Evolutionary conservation across 176 grass and related monocot species (phyloP), one percentile per base, ranked within the genome.

Genomic region (Cenchrus purpureus): DNA sequence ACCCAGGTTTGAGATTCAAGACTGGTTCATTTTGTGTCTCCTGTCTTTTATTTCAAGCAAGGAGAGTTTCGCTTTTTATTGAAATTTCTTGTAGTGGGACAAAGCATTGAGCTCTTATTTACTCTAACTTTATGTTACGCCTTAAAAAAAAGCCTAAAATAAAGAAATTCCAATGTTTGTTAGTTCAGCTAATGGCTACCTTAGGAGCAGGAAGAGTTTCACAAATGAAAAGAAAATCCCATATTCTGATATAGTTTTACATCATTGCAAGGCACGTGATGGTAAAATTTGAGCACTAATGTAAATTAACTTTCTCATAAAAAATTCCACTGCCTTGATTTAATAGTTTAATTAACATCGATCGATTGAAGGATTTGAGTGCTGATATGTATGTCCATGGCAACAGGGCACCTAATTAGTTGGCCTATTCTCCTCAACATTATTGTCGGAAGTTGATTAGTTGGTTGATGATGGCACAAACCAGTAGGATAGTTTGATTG

Each of bases 381-480:
- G 15, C 37, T 34, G 75, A 49, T 31, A 58, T 60, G 14, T 45
- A 8, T 45, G 6, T 56, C 51, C 51, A 70, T 70, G 65, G 65
- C 12, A 56, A 82, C 52, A 82, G 12, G 66, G 5, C 12, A 71
- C 79, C 79, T 82, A 82, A 59, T 82, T 82, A 46, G 79, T 82
- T 71, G 66, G 34, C 66, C 40, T 17, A 58, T 82, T 58, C 20
- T 15, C 12, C 10, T 57, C 1, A 17, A 45, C 7, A 12, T 37
- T 16, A 17, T 57, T 56, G 65, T 68, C 8, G 51, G 13, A 71
- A 58, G 65, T 58, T 82, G 42, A 71, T 70, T 69, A 71, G 65
- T 56, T 70, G 66, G 52, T 45, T 46, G 20, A 70, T 46, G 20
- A 70, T 19, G 37, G 8, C 6, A 45, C n/a, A 29, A 46, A 1